Evolutionary conservation across 176 grass and related monocot species (phyloP), one percentile per base, ranked within the genome.

Genomic region (Aegilops bicornis): DNA sequence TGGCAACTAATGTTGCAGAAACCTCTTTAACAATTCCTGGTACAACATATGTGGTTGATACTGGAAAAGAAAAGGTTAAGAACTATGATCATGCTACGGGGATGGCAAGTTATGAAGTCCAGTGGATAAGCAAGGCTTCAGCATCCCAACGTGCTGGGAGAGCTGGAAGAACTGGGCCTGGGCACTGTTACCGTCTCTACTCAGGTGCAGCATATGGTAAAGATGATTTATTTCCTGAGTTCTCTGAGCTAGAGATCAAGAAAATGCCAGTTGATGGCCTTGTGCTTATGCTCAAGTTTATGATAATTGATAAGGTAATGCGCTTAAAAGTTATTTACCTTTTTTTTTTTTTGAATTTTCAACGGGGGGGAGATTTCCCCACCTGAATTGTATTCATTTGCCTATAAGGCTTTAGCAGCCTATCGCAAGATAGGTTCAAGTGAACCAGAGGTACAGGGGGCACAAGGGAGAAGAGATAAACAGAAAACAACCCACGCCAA

Each of bases 1-100:
- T 98, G 76, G 91, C 95, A 78, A 98, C 95, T 76, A 98, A 98
- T 93, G 95, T 98, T 58, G 95, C 93, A 54, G 91, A 98, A 86
- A 98, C 95, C 54, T 95, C 95, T 76, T 78, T 98, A 88, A 98
- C 93, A 23, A 98, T 95, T 79, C 93, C 92, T 19, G 91, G 95
- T 35, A 98, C 95, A 92, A 95, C 88, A 56, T 98, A 98, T 90
- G 87, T 98, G 40, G 85, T 98, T 12, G 95, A 98, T 79, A 98
- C 95, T 52, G 95, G 93, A 37, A 98, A 98, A 91, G 85, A 91
- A 92, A 98, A 95, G 79, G 88, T 95, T 69, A 98, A 95, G 87
- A 93, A 90, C 69, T 98, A 95, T 40, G 70, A 90, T 50, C 87
- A 93, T 89, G 75, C 85, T 62, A 93, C 81, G 73, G 91, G 95